These are phyloP conservation scores for Populus tremula DNA, from an alignment of 345 rosid species.

Conservation along the genomic window DNA sequence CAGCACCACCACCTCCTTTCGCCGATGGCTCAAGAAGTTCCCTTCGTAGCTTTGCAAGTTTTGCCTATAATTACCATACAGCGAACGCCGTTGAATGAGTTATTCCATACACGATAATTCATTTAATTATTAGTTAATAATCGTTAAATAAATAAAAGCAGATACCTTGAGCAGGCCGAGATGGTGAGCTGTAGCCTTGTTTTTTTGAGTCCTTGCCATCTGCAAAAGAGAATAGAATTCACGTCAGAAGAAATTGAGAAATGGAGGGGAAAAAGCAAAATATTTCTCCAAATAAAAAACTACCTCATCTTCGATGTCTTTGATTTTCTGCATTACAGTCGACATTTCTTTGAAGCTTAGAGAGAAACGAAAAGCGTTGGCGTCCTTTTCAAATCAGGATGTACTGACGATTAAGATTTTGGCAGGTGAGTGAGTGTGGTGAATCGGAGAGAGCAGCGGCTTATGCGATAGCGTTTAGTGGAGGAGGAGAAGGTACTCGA, in stretches of 20 bases:
- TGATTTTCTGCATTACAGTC: constrained; percentile 85
- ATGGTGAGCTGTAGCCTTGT: constrained; percentile 98
- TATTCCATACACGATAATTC: background rate
- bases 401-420: too few relatives aligned
- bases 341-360: constrained; percentile 40
- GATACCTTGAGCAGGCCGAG: constrained; percentile 88
- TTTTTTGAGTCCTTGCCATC: constrained; percentile 99
- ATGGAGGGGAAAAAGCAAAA: background rate
- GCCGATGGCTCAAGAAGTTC: constrained; percentile 87
- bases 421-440: too few relatives aligned
- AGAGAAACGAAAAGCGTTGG: too few relatives aligned
- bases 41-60: constrained; percentile 89
- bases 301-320: constrained; percentile 92
- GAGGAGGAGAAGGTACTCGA: too few relatives aligned
- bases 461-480: too few relatives aligned
- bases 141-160: background rate
- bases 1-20: constrained; percentile 75
- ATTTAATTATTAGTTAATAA: too few relatives aligned
- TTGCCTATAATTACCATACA: constrained; percentile 48
- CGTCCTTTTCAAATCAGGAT: too few relatives aligned
- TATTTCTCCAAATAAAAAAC: background rate
- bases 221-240: constrained; percentile 27
- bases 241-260: background rate
- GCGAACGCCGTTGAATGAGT: background rate
- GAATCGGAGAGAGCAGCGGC: too few relatives aligned